Base-by-base conservation (phyloP, 768 basidiomycete genomes). In the Fomitopsis pulvina region DNA sequence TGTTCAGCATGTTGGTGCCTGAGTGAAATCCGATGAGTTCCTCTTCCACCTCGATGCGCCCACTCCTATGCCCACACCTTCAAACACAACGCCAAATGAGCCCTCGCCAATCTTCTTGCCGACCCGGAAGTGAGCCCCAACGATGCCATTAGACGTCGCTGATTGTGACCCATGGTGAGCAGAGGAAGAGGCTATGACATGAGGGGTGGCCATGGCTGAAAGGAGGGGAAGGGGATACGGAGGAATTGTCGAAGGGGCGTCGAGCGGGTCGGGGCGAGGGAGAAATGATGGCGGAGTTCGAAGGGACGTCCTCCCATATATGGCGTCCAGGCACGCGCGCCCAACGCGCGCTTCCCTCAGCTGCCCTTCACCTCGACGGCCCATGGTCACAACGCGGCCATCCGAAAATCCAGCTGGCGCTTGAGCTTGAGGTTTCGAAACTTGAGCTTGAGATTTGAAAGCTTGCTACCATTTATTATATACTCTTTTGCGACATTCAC, bases 61-160 rank as follows among this genome's bases (percentile, higher is more conserved):
- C 30, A 21, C 47, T 47, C 24, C 12, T n/a, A 37, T 37, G 26
- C 54, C 70, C 74, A 45, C 63, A 93, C 96, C 86, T 79, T 97
- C 85, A 69, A 96, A 92, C 54, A 98, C 87, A 57, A 98, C 95
- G 61, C 95, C 95, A 66, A 99, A 99, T n/a, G 87, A 90, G 45
- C 95, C 95, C 71, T 99, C 95, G 42, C 95, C 95, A 66, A 98
- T 95, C 82, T 97, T 97, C 79, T 95, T 93, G 45, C 95, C 95
- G 45, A 98, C 93, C 55, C 88, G 79, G 64, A 81, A 90, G 65
- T 88, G 81, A 60, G 75, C 81, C 38, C 87, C 87, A 51, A 90
- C 84, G 66, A 90, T 80, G 60, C 85, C 81, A 67, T 82, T 86
- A 27, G 76, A 76, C 25, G 78, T 74, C 42, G 80, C 71, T 41